Evolutionary conservation across 192 early-diverging fungal genomes (phyloP), one percentile per base, ranked within the genome.

Genomic region (Geranomyces michiganensis): DNA sequence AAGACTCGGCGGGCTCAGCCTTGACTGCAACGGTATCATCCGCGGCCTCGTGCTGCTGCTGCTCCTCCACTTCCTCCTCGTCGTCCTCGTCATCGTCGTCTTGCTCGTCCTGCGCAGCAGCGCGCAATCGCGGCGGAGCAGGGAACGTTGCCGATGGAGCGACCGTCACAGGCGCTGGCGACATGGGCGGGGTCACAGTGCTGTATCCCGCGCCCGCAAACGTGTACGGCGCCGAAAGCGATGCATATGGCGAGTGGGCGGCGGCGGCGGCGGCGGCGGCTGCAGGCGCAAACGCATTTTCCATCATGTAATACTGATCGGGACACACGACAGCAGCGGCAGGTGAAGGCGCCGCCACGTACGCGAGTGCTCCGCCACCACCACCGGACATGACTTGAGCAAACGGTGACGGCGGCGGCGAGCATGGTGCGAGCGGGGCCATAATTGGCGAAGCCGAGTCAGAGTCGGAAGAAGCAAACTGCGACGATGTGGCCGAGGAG

Each of bases 221-320:
- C 15, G 3, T 29, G 58, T 33, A 41, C n/a, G 26, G 21, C 44
- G 45, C 26, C 46, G 64, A 41, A 5, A 65, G 4, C 31, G 64
- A 47, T n/a, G 64, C 43, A 7, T 33, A 41, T 22, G 17, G 31
- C 33, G 64, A 1, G 7, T 9, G 15, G 19, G 45, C n/a, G 41
- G 6, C 32, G 47, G 31, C 24, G 47, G 61, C 21, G 32, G 31
- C 30, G 61, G 30, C 41, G 61, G n/a, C 21, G 61, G 61, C 32
- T 12, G 41, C 9, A 62, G 70, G 70, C 17, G 70, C 49, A 32
- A 72, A 72, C 1, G 62, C 70, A 47, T 72, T 72, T 48, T 72
- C 70, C 46, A 72, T 45, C 7, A 72, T 61, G 51, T 49, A 72
- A 30, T 64, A 65, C 70, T 63, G 70, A 24, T 72, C 70, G n/a